Evolutionary conservation across 305 asterid species (phyloP).

Genomic region (Rubia peregrina): DNA sequence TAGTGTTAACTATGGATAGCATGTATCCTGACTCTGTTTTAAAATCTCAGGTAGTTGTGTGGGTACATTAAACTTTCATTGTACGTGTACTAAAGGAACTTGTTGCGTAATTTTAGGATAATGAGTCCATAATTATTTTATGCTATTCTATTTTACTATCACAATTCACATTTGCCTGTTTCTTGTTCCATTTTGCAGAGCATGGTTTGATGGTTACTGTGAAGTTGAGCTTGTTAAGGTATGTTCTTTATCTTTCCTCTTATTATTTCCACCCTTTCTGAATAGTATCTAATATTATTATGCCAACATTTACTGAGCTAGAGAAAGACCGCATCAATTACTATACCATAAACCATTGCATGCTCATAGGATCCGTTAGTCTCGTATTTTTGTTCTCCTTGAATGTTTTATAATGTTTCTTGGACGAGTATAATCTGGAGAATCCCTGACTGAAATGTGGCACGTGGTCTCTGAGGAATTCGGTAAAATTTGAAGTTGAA

Average conservation of each 20-base stretch:
- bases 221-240: conserved; percentile 90
- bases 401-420: background rate
- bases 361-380: background rate
- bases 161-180: conserved; percentile 13
- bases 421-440: conserved; percentile 4
- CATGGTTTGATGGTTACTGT: conserved; percentile 94
- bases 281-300: background rate
- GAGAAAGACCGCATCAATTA: no score
- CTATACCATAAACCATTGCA: background rate
- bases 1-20: no score
- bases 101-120: conserved; percentile 46
- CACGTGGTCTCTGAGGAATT: background rate
- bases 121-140: background rate
- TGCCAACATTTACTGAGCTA: background rate
- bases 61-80: no score
- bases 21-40: no score
- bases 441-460: background rate
- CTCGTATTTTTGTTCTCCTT: background rate
- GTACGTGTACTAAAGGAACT: conserved; percentile 93
- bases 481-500: background rate
- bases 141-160: background rate
- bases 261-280: background rate
- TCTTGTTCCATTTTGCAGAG: conserved; percentile 44
- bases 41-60: no score
- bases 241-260: conserved; percentile 14